A percentile compares a stretch with the other conserved stretches of the same genome.
phyloP scores from a whole-genome alignment of 441 rosid species.

The Flueggea neowawraea region DNA sequence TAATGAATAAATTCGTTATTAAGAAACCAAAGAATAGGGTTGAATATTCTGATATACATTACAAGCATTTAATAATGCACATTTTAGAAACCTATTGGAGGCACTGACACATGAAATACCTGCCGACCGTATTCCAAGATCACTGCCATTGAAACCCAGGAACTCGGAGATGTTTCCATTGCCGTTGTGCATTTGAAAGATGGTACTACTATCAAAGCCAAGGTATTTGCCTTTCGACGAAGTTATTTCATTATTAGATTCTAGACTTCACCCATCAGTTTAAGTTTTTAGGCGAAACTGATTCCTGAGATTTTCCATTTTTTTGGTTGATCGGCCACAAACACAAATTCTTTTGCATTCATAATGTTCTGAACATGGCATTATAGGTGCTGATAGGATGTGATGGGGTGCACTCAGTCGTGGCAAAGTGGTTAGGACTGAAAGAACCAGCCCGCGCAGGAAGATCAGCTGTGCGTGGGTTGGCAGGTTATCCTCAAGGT shows the following conservation, averaged over 20 bases:
- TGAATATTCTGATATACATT: no score
- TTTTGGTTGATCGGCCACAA: no score
- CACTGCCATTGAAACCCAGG: conserved; percentile 22
- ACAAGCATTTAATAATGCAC: no score
- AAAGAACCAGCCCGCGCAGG: conserved; percentile 26
- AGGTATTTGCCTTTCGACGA: conserved; percentile 19
- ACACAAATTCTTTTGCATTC: no score
- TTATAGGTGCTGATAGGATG: conserved; percentile 42
- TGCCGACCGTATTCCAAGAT: conserved; percentile 25
- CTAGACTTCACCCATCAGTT: no score
- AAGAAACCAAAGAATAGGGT: no score
- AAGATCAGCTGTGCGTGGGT: conserved; percentile 29
- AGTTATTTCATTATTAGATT: no score
- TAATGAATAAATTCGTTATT: no score
- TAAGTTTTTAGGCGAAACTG: no score
- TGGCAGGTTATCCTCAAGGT: conserved; percentile 30
- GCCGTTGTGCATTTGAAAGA: conserved; percentile 29
- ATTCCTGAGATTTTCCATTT: no score
- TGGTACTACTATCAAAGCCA: conserved; percentile 34
- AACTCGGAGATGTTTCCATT: conserved; percentile 8
- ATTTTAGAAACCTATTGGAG: conserved; percentile 19
- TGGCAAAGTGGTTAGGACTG: conserved; percentile 36
- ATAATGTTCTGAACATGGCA: no score
- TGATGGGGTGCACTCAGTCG: conserved; percentile 44
- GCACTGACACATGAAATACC: conserved; percentile 41